Base-by-base conservation (phyloP, 495 filamentous ascomycete species). In the Pyronema domesticum region DNA sequence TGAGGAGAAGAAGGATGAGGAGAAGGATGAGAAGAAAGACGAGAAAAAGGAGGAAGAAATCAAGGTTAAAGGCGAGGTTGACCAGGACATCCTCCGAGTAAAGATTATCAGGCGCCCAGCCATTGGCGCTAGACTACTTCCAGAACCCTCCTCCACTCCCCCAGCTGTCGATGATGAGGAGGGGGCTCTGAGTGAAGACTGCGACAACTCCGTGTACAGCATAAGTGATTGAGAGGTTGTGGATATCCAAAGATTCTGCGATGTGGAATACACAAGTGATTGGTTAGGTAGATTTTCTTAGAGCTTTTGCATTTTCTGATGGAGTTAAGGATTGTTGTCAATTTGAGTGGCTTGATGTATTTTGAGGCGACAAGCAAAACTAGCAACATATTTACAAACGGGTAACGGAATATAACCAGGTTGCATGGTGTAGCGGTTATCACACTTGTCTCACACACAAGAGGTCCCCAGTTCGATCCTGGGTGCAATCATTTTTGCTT, bases 11-110 rank as follows among this genome's bases (percentile, higher is more conserved):
- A 57, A 65, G 33, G 67, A 63, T 14, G 23, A 62, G 44, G 55
- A 65, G 42, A 55, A 58, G 18, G 58, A 63, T 6, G 53, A 59
- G 46, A 60, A 67, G 46, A 57, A 59, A 33, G 55, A 58, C 9
- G 51, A 55, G 36, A 59, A 60, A 13, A 35, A 13, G 17, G 7
- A 55, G 43, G 53, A 59, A 37, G 56, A 30, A 48, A 53, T 23
- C 13, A 37, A 51, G 34, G 48, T 34, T n/a, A 37, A 51, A 49
- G 56, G 19, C 1, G 48, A 51, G 18, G 48, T 51, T 11, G 48
- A 51, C 23, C 48, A 37, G 13, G 36, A 17, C 23, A 37, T 51
- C 6, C 30, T 51, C 15, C 7, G 10, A 13, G 10, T 51, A 13
- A 51, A 51, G 30, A 51, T 51, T 23, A 37, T 51, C 48, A 17